These are phyloP conservation scores for Ziziphus jujuba DNA, from an alignment of 306 rosid species.

Conservation along the genomic window DNA sequence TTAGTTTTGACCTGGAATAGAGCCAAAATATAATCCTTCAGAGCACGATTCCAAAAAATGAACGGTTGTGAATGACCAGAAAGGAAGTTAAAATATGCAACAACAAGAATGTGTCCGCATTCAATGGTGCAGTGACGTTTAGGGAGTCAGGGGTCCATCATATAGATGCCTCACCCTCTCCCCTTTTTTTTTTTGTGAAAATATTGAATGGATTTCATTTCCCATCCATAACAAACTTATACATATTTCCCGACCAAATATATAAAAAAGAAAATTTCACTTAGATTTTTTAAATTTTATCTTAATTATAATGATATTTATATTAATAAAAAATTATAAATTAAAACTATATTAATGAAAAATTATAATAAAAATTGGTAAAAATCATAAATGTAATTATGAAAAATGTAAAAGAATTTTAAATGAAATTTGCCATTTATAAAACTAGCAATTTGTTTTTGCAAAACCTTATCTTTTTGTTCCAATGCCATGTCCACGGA, in stretches of 20 bases:
- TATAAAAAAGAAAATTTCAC: too few species aligned
- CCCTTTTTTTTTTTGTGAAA: constrained; percentile 25
- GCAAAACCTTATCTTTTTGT: constrained; percentile 14
- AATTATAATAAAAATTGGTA: too few species aligned
- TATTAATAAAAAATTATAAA: too few species aligned
- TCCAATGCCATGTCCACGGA: not conserved
- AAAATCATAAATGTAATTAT: too few species aligned
- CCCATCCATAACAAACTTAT: constrained; percentile 2
- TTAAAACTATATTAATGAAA: too few species aligned
- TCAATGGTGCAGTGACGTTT: constrained; percentile 29
- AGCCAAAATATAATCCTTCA: not conserved
- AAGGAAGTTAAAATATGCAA: not conserved
- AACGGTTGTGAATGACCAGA: constrained; percentile 17
- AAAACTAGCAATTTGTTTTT: not conserved
- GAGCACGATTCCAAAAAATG: constrained; percentile 27
- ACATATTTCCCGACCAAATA: not conserved
- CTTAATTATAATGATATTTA: too few species aligned
- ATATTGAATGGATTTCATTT: constrained; percentile 7
- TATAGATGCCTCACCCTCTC: constrained; percentile 27
- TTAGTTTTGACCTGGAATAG: constrained; percentile 15
- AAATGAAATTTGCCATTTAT: too few species aligned
- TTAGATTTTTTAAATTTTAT: too few species aligned
- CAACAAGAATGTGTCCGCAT: constrained; percentile 27
- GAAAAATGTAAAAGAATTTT: too few species aligned
- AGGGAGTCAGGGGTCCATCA: constrained; percentile 34